Evolutionary conservation across 2,329 filamentous ascomycete species (phyloP).

Genomic region (Pseudophaeomoniella oleicola): DNA sequence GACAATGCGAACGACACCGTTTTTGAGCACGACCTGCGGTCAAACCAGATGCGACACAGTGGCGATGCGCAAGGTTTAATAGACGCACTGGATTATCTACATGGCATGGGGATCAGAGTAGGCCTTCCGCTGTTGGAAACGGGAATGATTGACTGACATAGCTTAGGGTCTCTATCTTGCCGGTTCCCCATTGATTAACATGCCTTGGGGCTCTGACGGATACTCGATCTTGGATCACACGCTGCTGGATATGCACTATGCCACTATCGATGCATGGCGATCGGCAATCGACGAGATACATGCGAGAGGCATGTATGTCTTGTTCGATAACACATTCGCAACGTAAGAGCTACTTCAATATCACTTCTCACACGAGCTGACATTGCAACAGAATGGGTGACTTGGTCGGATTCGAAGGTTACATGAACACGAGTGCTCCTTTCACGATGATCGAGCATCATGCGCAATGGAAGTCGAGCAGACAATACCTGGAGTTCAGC

Average conservation of each 20-base stretch:
- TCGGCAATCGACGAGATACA: constrained; percentile 46
- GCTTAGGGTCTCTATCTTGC: constrained; percentile 44
- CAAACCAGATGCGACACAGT: constrained; percentile 49
- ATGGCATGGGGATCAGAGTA: constrained; percentile 50
- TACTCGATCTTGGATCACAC: constrained; percentile 49
- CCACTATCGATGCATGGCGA: constrained; percentile 44
- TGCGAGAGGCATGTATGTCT: constrained; percentile 46
- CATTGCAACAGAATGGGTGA: constrained; percentile 36
- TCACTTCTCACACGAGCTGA: constrained; percentile 1
- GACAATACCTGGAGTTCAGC: constrained; percentile 44
- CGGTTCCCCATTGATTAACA: constrained; percentile 49
- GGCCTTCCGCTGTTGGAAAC: not conserved
- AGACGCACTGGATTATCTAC: constrained; percentile 48
- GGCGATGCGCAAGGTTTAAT: constrained; percentile 44
- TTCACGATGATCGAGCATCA: constrained; percentile 42
- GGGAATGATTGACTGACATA: constrained; percentile 4
- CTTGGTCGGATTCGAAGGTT: constrained; percentile 47
- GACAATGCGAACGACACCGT: constrained; percentile 47
- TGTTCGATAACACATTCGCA: constrained; percentile 51
- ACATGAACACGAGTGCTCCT: constrained; percentile 42
- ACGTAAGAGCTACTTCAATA: constrained; percentile 29
- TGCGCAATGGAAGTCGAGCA: constrained; percentile 39
- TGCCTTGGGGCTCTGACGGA: constrained; percentile 48
- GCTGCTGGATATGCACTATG: constrained; percentile 48
- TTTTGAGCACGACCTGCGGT: constrained; percentile 46